Conservation (phyloP, 208 protist species). For the Acanthamoeba polyphaga region DNA sequence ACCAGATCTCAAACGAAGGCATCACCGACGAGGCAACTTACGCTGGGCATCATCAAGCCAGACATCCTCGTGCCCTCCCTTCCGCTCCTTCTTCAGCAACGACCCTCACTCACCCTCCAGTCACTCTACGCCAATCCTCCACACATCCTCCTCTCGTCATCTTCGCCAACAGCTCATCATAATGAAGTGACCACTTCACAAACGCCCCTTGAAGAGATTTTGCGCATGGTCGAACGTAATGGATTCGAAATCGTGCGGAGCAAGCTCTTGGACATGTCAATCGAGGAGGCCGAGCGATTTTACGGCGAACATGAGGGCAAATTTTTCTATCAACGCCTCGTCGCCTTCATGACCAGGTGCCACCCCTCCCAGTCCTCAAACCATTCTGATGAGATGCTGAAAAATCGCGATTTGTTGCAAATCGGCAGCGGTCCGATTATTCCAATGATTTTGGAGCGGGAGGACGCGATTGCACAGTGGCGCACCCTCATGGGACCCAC, state of each 20-base stretch:
- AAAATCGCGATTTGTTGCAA: background rate
- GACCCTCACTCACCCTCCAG: background rate
- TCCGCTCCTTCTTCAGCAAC: background rate
- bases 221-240: background rate
- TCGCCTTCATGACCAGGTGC: conserved; percentile 64
- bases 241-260: conserved; percentile 28
- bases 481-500: conserved; percentile 67
- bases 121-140: background rate
- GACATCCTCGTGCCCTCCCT: conserved; percentile 62
- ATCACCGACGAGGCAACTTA: conserved; percentile 93
- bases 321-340: conserved; percentile 70
- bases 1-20: conserved; percentile 96
- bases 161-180: background rate
- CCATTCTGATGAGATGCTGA: background rate
- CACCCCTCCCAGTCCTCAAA: background rate
- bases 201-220: conserved; percentile 17
- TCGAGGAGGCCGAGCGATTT: conserved; percentile 58
- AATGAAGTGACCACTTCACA: background rate
- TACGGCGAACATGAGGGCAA: conserved; percentile 61
- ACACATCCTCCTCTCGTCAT: background rate
- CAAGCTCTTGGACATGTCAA: conserved; percentile 1
- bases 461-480: conserved; percentile 54
- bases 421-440: conserved; percentile 36
- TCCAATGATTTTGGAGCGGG: background rate
- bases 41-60: conserved; percentile 70